Evolutionary conservation across 768 basidiomycete genomes (phyloP).

Genomic region (Mycena rosella): DNA sequence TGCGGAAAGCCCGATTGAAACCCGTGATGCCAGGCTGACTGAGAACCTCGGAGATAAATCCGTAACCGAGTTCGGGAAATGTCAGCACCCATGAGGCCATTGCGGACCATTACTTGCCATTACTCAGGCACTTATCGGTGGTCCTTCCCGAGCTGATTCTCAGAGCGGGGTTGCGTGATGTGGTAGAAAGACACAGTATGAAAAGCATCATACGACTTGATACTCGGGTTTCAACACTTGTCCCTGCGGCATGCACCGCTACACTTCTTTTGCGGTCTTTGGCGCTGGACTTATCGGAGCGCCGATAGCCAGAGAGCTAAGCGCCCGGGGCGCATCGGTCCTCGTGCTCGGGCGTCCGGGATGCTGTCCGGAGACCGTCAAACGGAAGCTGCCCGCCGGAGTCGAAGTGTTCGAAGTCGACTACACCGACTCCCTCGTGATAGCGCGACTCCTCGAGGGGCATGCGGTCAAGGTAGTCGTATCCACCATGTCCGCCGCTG

Average conservation of each 20-base stretch:
- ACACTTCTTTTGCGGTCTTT: constrained; percentile 51
- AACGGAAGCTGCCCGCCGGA: constrained; percentile 30
- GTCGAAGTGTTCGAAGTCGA: constrained; percentile 43
- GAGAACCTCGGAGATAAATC: constrained; percentile 26
- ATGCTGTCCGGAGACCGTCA: constrained; percentile 3
- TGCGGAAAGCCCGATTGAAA: background rate
- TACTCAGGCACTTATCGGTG: constrained; percentile 7
- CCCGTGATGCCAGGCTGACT: constrained; percentile 29
- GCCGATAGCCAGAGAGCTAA: constrained; percentile 46
- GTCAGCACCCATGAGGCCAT: constrained; percentile 25
- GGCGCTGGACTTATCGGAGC: constrained; percentile 51
- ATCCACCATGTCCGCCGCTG: constrained; percentile 48
- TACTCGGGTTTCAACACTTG: background rate
- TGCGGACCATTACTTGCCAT: no score
- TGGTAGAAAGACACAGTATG: background rate
- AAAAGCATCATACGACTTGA: background rate
- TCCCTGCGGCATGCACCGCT: constrained; percentile 24
- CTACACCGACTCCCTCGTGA: constrained; percentile 39
- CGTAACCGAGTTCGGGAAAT: constrained; percentile 16
- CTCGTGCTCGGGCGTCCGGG: constrained; percentile 32
- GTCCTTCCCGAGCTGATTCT: background rate
- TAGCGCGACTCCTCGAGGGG: constrained; percentile 41
- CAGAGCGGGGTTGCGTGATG: background rate
- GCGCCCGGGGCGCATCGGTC: constrained; percentile 28
- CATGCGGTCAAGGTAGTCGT: constrained; percentile 49